Base-by-base conservation (phyloP, 345 rosid species). In the Aethionema arabicum region DNA sequence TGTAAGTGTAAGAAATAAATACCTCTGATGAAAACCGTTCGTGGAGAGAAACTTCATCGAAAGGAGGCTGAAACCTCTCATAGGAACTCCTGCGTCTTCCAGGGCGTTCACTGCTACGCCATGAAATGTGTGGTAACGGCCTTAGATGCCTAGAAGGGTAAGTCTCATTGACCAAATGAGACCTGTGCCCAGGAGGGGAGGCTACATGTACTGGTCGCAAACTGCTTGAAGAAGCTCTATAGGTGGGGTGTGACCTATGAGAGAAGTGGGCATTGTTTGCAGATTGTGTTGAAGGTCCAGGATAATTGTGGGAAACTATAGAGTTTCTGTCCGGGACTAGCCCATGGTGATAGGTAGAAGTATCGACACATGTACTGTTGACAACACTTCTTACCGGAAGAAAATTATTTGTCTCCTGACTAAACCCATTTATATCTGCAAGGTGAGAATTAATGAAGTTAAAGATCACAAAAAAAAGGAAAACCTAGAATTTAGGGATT, bases 11-110 rank as follows among this genome's bases (percentile, higher is more conserved):
- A 49, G 27, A 47, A 38, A 21, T 31, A 48, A 5, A 62, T 63
- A 91, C 96, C 93, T 85, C 90, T 30, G 92, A 76, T 33, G 83
- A 68, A 68, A 77, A 69, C 48, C 79, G 80, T 44, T 79, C 83
- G 38, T 77, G 85, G 48, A 77, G 69, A 73, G 76, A 67, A 59
- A 63, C 78, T 62, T 76, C 95, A 77, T 76, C 76, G 32, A 81
- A 68, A 51, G 79, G 69, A 40, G 82, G 68, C 27, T 80, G 81
- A 58, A 74, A 75, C 70, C 95, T 75, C 60, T 91, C 96, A 61
- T 77, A 58, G 5, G 83, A 74, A 49, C 79, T 68, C 80, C 93
- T 84, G 29, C 93, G 77, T 67, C 91, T 83, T 72, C 86, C 83
- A 33, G 69, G 66, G 72, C 85, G 79, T 43, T 88, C 91, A 73